phyloP scores from a whole-genome alignment of 139 green algal genomes.

The Asterochloris sp. region DNA sequence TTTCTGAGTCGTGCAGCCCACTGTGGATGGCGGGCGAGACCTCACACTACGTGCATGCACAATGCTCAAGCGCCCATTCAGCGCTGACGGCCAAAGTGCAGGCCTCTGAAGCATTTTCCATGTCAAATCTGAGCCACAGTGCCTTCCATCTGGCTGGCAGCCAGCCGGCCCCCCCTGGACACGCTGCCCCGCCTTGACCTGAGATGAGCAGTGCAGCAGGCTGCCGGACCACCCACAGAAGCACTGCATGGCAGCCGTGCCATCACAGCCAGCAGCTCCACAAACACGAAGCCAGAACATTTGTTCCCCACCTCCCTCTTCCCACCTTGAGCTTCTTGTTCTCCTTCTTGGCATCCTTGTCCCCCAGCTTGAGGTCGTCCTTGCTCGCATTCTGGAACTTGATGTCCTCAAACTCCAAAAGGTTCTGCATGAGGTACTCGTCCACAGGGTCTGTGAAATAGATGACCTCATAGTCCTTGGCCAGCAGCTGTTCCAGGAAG shows the following conservation, averaged over 20 bases:
- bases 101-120: too few relatives aligned
- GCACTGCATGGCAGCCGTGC: background rate
- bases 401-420: slow-evolving; percentile 93
- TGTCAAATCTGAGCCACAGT: too few relatives aligned
- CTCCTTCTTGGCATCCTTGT: slow-evolving; percentile 80
- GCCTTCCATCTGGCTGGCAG: too few relatives aligned
- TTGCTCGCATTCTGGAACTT: slow-evolving; percentile 93
- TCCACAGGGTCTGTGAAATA: slow-evolving; percentile 97
- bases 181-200: background rate
- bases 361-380: slow-evolving; percentile 92
- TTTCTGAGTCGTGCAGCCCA: background rate
- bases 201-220: background rate
- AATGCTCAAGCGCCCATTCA: too few relatives aligned
- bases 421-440: slow-evolving; percentile 94
- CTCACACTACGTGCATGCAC: background rate
- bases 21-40: background rate
- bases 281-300: background rate
- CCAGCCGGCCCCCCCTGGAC: too few relatives aligned
- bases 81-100: too few relatives aligned
- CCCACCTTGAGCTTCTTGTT: slow-evolving; percentile 63
- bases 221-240: background rate
- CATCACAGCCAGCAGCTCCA: background rate
- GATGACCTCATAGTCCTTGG: slow-evolving; percentile 95
- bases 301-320: background rate
- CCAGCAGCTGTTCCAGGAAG: slow-evolving; percentile 97